These are phyloP conservation scores for Neofusicoccum umdonicola DNA, from an alignment of 2,329 filamentous ascomycete species.

Conservation along the genomic window DNA sequence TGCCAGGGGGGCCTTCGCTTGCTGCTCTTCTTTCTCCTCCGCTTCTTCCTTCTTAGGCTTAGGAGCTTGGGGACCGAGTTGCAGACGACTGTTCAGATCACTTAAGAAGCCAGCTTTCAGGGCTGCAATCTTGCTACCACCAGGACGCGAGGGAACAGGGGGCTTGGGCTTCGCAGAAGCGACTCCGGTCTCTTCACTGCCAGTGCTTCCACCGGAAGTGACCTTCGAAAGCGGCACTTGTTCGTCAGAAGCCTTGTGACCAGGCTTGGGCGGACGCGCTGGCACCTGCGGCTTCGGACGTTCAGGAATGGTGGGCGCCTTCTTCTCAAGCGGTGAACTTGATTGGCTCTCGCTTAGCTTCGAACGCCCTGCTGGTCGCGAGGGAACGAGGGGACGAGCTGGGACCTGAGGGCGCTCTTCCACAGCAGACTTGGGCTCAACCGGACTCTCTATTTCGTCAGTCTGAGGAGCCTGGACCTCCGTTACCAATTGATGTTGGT, in stretches of 20 bases:
- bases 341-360: conserved; percentile 19
- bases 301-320: conserved; percentile 52
- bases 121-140: conserved; percentile 83
- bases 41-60: conserved; percentile 72
- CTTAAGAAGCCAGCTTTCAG: conserved; percentile 90
- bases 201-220: conserved; percentile 24
- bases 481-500: conserved; percentile 75
- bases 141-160: conserved; percentile 72
- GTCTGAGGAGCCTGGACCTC: conserved; percentile 58
- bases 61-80: conserved; percentile 76
- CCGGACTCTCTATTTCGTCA: conserved; percentile 37
- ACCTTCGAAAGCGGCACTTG: conserved; percentile 36
- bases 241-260: conserved; percentile 28
- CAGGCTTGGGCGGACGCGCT: conserved; percentile 55
- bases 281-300: conserved; percentile 65
- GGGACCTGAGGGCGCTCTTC: conserved; percentile 23
- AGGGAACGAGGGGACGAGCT: conserved; percentile 30
- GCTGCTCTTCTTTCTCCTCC: conserved; percentile 48
- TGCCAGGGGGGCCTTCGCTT: conserved; percentile 73
- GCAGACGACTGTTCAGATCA: conserved; percentile 85
- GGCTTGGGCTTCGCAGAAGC: conserved; percentile 71
- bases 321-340: conserved; percentile 51
- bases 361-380: conserved; percentile 28
- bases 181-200: conserved; percentile 40
- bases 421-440: conserved; percentile 4